Base-by-base conservation (phyloP, 805 yeast genomes). In the Pichia rugopelliculosa region DNA sequence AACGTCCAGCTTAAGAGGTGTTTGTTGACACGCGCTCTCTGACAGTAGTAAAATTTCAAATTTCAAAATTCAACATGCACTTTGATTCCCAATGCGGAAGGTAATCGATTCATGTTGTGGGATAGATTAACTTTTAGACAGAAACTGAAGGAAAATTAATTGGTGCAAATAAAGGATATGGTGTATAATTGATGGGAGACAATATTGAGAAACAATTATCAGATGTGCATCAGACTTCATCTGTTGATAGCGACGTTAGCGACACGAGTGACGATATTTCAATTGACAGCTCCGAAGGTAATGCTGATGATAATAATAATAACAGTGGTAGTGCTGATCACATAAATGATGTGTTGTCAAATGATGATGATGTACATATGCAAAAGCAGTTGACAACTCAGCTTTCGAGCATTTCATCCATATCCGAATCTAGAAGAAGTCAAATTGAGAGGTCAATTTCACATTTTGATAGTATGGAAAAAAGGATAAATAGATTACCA, bases 401-500 rank as follows among this genome's bases (percentile, higher is more conserved):
- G 37, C 20, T 39, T 4, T 46, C 45, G n/a, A 39, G 37, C 10
- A 37, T 41, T 20, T 39, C 51, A 3, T 15, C 43, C 4, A 10
- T 41, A 18, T 42, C 50, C n/a, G 26, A 18, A 15, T 46, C 15
- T 18, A 45, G 44, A 22, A 47, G 21, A 36, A 40, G 26, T 15
- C 11, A 42, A 2, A 34, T 52, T 9, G 55, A 54, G 41, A 46
- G 45, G 5, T 50, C 56, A 9, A 57, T 63, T 4, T 41, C 62
- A 3, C 58, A 62, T 38, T 58, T 48, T 24, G 53, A 52, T n/a
- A 49, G 56, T 25, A 58, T 62, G 17, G 66, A 61, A 33, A 59
- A 57, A 24, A 52, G 55, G 15, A 53, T 66, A 7, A 48, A 52
- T 0, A 46, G 62, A 23, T 33, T 66, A 20, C 69, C 70, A 7